These are phyloP conservation scores for Sporothrix inflata DNA, from an alignment of 2,329 filamentous ascomycete species.

Conservation along the genomic window DNA sequence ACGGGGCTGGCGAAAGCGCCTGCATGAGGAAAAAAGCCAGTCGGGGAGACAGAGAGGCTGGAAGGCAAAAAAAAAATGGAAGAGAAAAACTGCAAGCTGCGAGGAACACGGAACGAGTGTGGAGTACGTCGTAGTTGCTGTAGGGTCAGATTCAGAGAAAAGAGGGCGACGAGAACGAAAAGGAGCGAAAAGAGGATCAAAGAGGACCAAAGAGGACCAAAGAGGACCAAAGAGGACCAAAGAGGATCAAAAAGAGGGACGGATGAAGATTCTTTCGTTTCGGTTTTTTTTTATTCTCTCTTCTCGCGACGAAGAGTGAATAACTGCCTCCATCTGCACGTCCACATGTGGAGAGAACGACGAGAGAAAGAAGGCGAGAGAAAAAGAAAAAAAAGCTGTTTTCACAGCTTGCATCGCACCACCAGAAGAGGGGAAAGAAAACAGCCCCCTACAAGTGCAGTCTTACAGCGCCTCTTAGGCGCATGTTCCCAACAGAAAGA, in stretches of 20 bases:
- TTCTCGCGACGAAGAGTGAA: neutral
- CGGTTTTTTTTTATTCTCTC: neutral
- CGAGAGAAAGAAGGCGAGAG: neutral
- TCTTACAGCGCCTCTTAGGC: neutral
- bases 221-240: neutral
- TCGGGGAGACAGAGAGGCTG: neutral
- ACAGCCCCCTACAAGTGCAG: neutral
- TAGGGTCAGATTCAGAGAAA: no score
- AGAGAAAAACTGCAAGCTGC: neutral
- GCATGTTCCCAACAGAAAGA: neutral
- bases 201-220: no score
- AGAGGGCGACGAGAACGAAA: neutral
- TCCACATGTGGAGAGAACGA: neutral
- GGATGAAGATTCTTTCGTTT: neutral
- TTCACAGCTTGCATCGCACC: neutral
- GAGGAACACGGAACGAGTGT: neutral
- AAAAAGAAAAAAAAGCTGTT: neutral
- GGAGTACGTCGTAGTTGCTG: neutral
- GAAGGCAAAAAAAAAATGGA: neutral
- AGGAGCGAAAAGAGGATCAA: no score
- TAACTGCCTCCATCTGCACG: neutral
- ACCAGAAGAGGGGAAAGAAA: neutral
- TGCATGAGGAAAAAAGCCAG: neutral
- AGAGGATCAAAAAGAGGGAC: conserved; percentile 3
- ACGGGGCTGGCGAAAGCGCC: conserved; percentile 11